Evolutionary conservation across 2,329 filamentous ascomycete species (phyloP).

Genomic region (Clarireedia paspali): DNA sequence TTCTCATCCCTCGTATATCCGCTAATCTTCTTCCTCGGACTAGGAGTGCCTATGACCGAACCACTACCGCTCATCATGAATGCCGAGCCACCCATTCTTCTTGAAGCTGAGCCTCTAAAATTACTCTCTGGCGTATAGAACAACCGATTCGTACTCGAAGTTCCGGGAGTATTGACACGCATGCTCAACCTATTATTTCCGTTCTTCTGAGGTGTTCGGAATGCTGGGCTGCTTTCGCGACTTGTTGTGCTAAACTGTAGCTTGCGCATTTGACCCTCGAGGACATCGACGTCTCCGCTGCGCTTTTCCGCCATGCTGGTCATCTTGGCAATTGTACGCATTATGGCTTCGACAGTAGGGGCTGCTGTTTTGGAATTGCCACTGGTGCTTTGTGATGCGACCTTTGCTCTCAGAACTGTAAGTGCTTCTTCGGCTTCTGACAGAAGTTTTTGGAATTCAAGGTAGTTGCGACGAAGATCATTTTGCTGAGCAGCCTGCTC

Average conservation of each 20-base stretch:
- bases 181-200: conserved; percentile 19
- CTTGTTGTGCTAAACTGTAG: conserved; percentile 44
- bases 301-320: conserved; percentile 87
- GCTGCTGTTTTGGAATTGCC: conserved; percentile 39
- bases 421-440: conserved; percentile 74
- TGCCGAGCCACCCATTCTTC: conserved; percentile 13
- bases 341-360: conserved; percentile 86
- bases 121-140: conserved; percentile 27
- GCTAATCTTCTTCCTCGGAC: conserved; percentile 51
- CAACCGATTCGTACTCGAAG: conserved; percentile 22
- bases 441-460: conserved; percentile 65
- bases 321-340: conserved; percentile 88
- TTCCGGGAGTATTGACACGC: conserved; percentile 15
- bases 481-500: conserved; percentile 80
- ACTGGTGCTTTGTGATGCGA: conserved; percentile 51
- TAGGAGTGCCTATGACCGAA: conserved; percentile 25
- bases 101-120: conserved; percentile 15
- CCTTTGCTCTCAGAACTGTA: conserved; percentile 68
- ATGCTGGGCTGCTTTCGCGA: conserved; percentile 38
- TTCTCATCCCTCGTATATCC: conserved; percentile 55
- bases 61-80: conserved; percentile 12
- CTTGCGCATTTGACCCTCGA: conserved; percentile 80
- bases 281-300: conserved; percentile 81
- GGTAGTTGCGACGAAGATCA: conserved; percentile 71
- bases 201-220: conserved; percentile 28